Conservation (phyloP, 306 rosid genomes). For the Carpinus fangiana region DNA sequence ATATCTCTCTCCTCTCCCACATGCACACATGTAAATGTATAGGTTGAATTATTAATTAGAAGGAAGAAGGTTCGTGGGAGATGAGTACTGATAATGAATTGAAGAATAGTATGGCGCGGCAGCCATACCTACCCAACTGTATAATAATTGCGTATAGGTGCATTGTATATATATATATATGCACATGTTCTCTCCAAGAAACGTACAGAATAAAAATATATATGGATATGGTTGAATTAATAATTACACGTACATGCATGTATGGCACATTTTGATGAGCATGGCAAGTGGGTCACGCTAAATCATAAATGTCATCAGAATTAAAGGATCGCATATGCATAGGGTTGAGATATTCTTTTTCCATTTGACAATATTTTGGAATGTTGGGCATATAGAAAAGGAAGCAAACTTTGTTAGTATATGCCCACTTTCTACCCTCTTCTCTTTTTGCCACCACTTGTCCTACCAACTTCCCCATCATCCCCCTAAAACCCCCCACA, state of each 20-base stretch:
- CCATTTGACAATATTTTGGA: neutral
- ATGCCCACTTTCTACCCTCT: no score
- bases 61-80: neutral
- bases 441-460: no score
- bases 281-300: constrained; percentile 20
- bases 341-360: no score
- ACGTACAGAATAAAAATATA: neutral
- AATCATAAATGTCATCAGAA: neutral
- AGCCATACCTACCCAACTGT: constrained; percentile 10
- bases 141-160: neutral
- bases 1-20: neutral
- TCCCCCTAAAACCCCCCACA: no score
- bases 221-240: no score
- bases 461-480: no score
- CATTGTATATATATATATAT: neutral
- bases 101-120: constrained; percentile 9
- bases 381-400: no score
- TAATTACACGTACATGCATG: constrained; percentile 19
- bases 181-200: neutral
- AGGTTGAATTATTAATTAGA: neutral
- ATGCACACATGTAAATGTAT: constrained; percentile 13
- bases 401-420: no score
- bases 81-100: neutral
- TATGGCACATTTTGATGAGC: neutral
- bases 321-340: no score